Percentiles rank a stretch among this genome's conserved stretches.
These are phyloP conservation scores for Solanum hybrid DNA, from an alignment of 305 asterid species.

Conservation along the genomic window DNA sequence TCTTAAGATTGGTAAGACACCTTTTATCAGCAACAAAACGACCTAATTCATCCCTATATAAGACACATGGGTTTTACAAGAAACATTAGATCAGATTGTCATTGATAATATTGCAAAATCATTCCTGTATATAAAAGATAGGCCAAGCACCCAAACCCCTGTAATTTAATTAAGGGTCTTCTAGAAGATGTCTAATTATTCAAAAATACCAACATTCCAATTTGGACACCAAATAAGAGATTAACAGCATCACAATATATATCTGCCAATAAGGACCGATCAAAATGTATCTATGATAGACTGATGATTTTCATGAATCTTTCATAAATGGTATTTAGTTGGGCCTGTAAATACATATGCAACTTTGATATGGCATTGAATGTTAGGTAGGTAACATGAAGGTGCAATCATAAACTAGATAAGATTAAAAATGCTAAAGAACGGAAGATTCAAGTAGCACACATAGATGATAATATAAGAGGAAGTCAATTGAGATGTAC, in stretches of 20 bases:
- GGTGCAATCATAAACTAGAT: background rate
- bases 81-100: background rate
- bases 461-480: background rate
- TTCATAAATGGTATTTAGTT: background rate
- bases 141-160: background rate
- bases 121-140: background rate
- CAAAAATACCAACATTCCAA: background rate
- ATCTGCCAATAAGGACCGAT: background rate
- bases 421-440: background rate
- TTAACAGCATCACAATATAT: background rate
- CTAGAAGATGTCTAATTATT: background rate
- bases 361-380: background rate
- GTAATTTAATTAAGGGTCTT: background rate
- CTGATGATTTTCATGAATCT: background rate
- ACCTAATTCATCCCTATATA: conserved; percentile 75
- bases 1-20: conserved; percentile 69
- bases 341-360: background rate
- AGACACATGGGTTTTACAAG: background rate
- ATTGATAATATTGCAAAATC: background rate
- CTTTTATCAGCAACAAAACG: conserved; percentile 74
- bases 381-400: background rate
- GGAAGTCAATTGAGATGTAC: background rate
- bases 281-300: background rate
- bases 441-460: background rate
- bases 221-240: background rate